Base-by-base conservation (phyloP, 768 basidiomycete species). In the Cyclocybe cylindracea region DNA sequence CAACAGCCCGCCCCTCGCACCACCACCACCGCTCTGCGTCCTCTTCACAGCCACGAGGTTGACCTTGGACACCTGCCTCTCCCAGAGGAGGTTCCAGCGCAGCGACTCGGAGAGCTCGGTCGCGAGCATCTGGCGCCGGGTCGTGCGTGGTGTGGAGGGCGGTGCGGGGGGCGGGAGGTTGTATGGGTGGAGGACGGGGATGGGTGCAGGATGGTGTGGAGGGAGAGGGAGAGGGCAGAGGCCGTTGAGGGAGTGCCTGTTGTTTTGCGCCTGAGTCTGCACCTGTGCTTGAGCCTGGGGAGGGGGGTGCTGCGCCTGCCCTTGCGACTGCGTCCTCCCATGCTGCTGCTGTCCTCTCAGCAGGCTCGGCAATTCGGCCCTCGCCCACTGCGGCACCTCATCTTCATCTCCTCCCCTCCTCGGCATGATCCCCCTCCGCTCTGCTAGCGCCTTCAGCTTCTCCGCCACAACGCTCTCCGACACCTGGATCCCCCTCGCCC, bases 21-120 rank as follows among this genome's bases (percentile, higher is more conserved):
- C 58, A 14, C 59, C 66, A 4, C 64, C 67, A 10, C 63, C 64
- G 47, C 70, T 70, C 24, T 68, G 56, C 9, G 63, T 59, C 51
- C 73, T 51, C 53, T 62, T 56, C 40, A 71, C 53, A 0, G 69
- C 75, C 7, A 73, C 69, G 38, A 78, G 67, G 51, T 79, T 82
- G 11, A 71, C 74, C 64, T 82, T 82, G 56, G 69, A 76, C 19
- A 87, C 79, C 56, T 87, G 85, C 10, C 87, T 77, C 58, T 86
- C 89, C 91, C 91, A 92, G 5, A 94, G 69, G 50, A 94, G 65
- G 59, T 94, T 89, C 41, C 87, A 75, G 16, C 94, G 76, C 55
- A 96, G 70, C 52, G 86, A 88, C 69, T 96, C 94, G 32, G 88
- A 87, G 63, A 96, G 74, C 68, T 96, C 94, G 4, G 85, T 87